Percentiles rank a stretch among this genome's conserved stretches.
phyloP scores from a whole-genome alignment of 2,329 filamentous ascomycete species.

The Epichloe gansuensis region DNA sequence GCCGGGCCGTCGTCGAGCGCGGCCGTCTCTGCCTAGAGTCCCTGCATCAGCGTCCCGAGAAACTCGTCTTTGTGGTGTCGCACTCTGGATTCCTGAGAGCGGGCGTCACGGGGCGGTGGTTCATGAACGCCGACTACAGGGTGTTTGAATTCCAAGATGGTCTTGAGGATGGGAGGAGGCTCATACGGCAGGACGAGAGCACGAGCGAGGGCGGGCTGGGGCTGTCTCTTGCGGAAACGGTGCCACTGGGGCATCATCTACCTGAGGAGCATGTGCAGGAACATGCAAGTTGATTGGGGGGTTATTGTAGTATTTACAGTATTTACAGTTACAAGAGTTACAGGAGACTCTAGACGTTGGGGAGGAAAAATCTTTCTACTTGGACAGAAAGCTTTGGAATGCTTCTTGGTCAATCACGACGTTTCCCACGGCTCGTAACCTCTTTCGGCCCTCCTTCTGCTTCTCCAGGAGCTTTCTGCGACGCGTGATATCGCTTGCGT shows the following conservation, averaged over 20 bases:
- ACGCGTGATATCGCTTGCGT: slow-evolving; percentile 75
- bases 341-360: background rate
- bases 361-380: slow-evolving; percentile 29
- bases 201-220: slow-evolving; percentile 24
- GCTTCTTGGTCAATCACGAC: slow-evolving; percentile 93
- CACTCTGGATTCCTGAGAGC: slow-evolving; percentile 51
- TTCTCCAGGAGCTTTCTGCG: slow-evolving; percentile 83
- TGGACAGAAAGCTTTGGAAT: slow-evolving; percentile 87
- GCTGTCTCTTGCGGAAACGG: slow-evolving; percentile 20
- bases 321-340: background rate
- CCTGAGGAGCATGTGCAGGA: too few species aligned
- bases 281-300: background rate
- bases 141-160: slow-evolving; percentile 40
- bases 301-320: background rate
- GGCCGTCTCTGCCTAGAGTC: slow-evolving; percentile 36
- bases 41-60: slow-evolving; percentile 42
- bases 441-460: slow-evolving; percentile 91
- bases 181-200: slow-evolving; percentile 32
- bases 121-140: slow-evolving; percentile 51
- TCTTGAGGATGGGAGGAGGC: slow-evolving; percentile 9
- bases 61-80: slow-evolving; percentile 49
- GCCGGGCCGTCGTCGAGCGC: slow-evolving; percentile 38
- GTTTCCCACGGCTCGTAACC: slow-evolving; percentile 70
- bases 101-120: slow-evolving; percentile 41
- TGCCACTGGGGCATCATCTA: slow-evolving; percentile 22